Evolutionary conservation across 352 stramenopile genomes (phyloP), one percentile per base, ranked within the genome.

Genomic region (Phytophthora hybrid): DNA sequence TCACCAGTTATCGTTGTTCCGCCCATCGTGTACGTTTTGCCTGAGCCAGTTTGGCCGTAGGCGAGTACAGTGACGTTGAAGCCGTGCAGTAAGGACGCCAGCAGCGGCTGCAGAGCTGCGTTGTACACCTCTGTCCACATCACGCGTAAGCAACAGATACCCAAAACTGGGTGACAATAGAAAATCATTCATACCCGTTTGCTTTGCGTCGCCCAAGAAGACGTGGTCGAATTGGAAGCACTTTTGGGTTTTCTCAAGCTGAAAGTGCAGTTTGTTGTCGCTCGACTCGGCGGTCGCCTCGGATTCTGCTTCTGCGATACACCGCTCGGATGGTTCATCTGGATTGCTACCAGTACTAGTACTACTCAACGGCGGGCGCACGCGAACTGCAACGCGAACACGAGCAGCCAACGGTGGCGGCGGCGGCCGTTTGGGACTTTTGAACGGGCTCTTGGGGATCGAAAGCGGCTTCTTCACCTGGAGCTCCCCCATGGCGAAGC

Each of bases 31-130:
- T 90, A 88, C 2, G 89, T 95, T 53, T 96, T 96, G 26, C 89
- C 89, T 0, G 87, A 93, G 0, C 87, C 89, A 6, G 89, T 96
- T 70, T 96, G 89, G 0, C 89, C 89, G 54, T 96, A 96, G 5
- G 85, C 89, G 6, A 96, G 84, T 31, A 96, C 85, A 0, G 89
- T 96, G 11, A 93, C 89, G 47, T 96, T 96, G 71, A 94, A 96
- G n/a, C 89, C 89, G 73, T 93, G 85, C 13, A 96, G 58, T 47
- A 96, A 92, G n/a, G 87, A 88, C 16, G 89, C 80, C 65, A 96
- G 77, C 59, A 90, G 77, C 10, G 89, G 88, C 59, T 94, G 74
- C 32, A 94, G 68, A 53, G 86, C 82, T 59, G 82, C 66, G 21
- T 87, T 76, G 32, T 94, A 96, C 47, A 94, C 66, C 44, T 93